Conservation (phyloP, 1,284 basidiomycete species). For the Entoloma clypeatum region DNA sequence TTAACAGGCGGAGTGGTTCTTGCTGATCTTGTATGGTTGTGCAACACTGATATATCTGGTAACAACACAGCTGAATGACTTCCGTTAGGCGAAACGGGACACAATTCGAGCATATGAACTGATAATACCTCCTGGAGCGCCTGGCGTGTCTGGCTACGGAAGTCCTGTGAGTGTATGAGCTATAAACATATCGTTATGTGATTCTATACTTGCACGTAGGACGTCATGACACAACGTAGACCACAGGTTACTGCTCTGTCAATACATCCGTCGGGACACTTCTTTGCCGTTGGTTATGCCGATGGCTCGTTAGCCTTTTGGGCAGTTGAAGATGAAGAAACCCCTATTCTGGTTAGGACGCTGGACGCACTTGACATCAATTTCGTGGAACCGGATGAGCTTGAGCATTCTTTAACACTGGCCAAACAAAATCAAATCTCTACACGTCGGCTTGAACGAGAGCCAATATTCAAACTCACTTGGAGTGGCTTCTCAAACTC, state of each 20-base stretch:
- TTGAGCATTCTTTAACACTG: slow-evolving; percentile 40
- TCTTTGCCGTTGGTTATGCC: slow-evolving; percentile 71
- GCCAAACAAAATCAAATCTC: slow-evolving; percentile 6
- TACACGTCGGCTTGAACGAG: slow-evolving; percentile 35
- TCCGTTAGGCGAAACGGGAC: slow-evolving; percentile 49
- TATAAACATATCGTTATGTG: background rate
- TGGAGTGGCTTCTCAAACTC: slow-evolving; percentile 79
- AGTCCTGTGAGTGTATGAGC: slow-evolving; percentile 39
- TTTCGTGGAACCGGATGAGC: slow-evolving; percentile 41
- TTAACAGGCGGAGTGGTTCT: slow-evolving; percentile 70
- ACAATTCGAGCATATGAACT: slow-evolving; percentile 66
- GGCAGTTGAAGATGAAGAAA: slow-evolving; percentile 78
- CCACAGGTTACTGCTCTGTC: slow-evolving; percentile 71
- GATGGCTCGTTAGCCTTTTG: slow-evolving; percentile 89
- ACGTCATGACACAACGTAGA: slow-evolving; percentile 67
- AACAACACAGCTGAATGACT: background rate
- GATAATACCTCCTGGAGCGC: slow-evolving; percentile 71
- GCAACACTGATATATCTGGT: background rate
- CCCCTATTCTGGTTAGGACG: slow-evolving; percentile 78
- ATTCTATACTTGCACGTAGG: slow-evolving; percentile 33
- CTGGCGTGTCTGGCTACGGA: slow-evolving; percentile 69
- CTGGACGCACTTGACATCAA: slow-evolving; percentile 55
- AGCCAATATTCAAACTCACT: slow-evolving; percentile 86
- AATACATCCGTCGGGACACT: slow-evolving; percentile 66
- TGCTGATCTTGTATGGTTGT: slow-evolving; percentile 59